Evolutionary conservation across 1,284 basidiomycete genomes (phyloP).

Genomic region (Phellopilus nigrolimitatus): DNA sequence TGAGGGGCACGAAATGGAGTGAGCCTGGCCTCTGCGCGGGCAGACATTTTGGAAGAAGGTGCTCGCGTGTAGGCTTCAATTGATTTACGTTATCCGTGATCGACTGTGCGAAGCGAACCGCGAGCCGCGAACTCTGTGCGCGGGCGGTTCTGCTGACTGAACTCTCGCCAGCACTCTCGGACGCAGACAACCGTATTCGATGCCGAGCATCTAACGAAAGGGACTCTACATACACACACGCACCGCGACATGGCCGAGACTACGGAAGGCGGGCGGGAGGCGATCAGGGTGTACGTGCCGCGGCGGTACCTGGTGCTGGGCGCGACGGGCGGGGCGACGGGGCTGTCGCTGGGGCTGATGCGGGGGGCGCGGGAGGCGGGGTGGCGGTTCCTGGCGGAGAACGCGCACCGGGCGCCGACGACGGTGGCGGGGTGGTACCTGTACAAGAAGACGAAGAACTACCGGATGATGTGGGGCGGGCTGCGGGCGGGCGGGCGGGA

Average conservation of each 20-base stretch:
- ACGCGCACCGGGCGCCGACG: slow-evolving; percentile 69
- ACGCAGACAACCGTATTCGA: too few species aligned
- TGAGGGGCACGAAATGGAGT: too few species aligned
- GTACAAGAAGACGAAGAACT: slow-evolving; percentile 91
- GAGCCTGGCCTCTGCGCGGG: too few species aligned
- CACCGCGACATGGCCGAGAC: neutral
- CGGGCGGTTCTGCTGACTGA: too few species aligned
- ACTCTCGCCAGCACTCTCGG: too few species aligned
- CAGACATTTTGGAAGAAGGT: too few species aligned
- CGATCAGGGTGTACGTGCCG: slow-evolving; percentile 36
- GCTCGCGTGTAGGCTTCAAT: too few species aligned
- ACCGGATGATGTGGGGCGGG: slow-evolving; percentile 71
- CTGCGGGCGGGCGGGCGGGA: slow-evolving; percentile 60
- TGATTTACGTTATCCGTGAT: too few species aligned
- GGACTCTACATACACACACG: neutral
- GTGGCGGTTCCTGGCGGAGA: slow-evolving; percentile 49
- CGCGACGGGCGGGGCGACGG: slow-evolving; percentile 50
- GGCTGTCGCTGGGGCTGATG: slow-evolving; percentile 61
- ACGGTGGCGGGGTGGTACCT: slow-evolving; percentile 87
- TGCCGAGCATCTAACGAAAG: too few species aligned
- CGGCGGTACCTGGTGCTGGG: slow-evolving; percentile 44
- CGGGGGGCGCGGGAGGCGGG: slow-evolving; percentile 57
- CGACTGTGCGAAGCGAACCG: too few species aligned
- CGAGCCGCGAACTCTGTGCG: too few species aligned
- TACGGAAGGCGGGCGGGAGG: neutral